phyloP scores from a whole-genome alignment of 2,329 filamentous ascomycete species.

The Talaromyces funiculosus region DNA sequence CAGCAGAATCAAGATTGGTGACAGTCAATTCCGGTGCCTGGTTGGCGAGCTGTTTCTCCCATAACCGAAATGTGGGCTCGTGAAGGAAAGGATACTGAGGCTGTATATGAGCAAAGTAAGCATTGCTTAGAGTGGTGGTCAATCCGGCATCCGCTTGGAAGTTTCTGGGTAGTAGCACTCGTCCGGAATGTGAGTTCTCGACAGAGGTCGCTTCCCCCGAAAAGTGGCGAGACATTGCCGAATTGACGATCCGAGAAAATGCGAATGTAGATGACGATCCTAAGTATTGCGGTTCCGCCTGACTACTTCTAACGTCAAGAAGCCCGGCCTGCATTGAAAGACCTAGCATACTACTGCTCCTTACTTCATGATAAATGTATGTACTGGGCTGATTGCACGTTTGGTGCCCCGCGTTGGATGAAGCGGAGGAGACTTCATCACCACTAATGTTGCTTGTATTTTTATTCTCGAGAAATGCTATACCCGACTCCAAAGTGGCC shows the following conservation, averaged over 20 bases:
- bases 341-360: too few species aligned
- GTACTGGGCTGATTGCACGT: too few species aligned
- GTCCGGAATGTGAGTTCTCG: neutral
- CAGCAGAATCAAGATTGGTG: too few species aligned
- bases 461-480: slow-evolving; percentile 21
- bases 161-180: neutral
- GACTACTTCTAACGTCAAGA: neutral
- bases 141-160: slow-evolving; percentile 16
- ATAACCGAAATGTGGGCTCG: slow-evolving; percentile 26
- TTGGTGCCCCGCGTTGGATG: too few species aligned
- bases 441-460: too few species aligned
- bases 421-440: too few species aligned
- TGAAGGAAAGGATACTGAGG: slow-evolving; percentile 37
- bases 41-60: too few species aligned
- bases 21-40: too few species aligned
- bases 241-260: slow-evolving; percentile 22
- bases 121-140: slow-evolving; percentile 17
- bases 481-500: slow-evolving; percentile 23
- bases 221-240: neutral
- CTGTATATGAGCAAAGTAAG: slow-evolving; percentile 36
- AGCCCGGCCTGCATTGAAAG: neutral
- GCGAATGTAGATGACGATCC: slow-evolving; percentile 26
- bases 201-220: neutral
- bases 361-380: too few species aligned
- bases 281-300: slow-evolving; percentile 24